Evolutionary conservation across 2,329 filamentous ascomycete genomes (phyloP).

Genomic region (Colletotrichum kahawae): DNA sequence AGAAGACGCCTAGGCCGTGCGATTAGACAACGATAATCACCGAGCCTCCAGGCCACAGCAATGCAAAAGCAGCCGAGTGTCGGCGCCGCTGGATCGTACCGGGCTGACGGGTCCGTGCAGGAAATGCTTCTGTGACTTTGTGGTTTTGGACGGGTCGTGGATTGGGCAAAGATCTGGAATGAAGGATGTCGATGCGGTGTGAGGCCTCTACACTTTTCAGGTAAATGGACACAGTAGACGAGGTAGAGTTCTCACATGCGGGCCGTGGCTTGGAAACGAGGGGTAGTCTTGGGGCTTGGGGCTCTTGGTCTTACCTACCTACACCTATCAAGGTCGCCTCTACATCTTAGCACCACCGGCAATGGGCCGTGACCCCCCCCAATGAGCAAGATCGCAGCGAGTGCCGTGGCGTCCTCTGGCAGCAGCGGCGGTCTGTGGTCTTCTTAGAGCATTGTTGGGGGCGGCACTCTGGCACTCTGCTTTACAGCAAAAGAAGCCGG

Average conservation of each 20-base stretch:
- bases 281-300: neutral
- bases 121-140: neutral
- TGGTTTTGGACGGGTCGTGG: neutral
- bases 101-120: constrained; percentile 3
- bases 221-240: neutral
- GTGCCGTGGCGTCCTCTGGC: constrained; percentile 4
- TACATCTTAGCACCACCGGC: neutral
- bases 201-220: neutral
- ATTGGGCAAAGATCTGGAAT: neutral
- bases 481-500: neutral
- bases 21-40: constrained; percentile 3
- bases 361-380: neutral
- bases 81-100: constrained; percentile 1
- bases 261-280: neutral
- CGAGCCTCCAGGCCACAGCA: neutral
- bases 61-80: neutral
- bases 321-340: neutral
- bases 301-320: neutral
- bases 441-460: constrained; percentile 10
- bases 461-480: neutral
- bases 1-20: neutral
- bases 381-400: neutral
- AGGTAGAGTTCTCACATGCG: neutral
- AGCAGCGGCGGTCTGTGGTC: constrained; percentile 15
- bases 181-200: neutral